These are phyloP conservation scores for Lineolata rhizophorae DNA, from an alignment of 495 filamentous ascomycete genomes.

Conservation along the genomic window DNA sequence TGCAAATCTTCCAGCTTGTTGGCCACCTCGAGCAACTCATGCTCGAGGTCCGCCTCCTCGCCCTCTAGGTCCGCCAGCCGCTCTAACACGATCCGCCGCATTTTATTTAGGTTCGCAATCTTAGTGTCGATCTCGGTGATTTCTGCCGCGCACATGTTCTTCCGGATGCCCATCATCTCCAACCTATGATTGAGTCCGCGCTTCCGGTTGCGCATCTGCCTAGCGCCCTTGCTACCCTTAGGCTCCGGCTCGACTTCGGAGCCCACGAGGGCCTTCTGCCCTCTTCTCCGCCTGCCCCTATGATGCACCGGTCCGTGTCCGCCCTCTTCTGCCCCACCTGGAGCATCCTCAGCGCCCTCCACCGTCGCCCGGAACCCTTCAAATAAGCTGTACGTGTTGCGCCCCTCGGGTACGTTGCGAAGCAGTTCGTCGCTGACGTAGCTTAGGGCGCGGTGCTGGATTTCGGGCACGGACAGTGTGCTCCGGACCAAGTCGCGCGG, in stretches of 20 bases:
- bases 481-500: slow-evolving; percentile 86
- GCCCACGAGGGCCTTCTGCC: slow-evolving; percentile 51
- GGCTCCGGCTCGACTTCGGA: slow-evolving; percentile 22
- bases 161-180: slow-evolving; percentile 79
- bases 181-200: slow-evolving; percentile 53
- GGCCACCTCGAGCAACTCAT: slow-evolving; percentile 69
- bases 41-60: slow-evolving; percentile 76
- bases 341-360: slow-evolving; percentile 48
- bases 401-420: slow-evolving; percentile 60
- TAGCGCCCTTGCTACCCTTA: slow-evolving; percentile 38
- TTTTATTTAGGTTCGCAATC: slow-evolving; percentile 77
- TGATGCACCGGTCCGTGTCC: slow-evolving; percentile 47
- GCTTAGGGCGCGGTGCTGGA: slow-evolving; percentile 79
- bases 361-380: slow-evolving; percentile 87
- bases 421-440: slow-evolving; percentile 84
- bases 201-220: slow-evolving; percentile 55
- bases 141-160: slow-evolving; percentile 93
- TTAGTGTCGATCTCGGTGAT: slow-evolving; percentile 95
- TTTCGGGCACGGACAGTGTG: slow-evolving; percentile 74
- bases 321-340: too few species aligned
- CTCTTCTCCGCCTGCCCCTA: slow-evolving; percentile 16
- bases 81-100: slow-evolving; percentile 84
- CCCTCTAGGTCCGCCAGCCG: slow-evolving; percentile 75
- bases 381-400: slow-evolving; percentile 76
- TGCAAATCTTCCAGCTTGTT: slow-evolving; percentile 68